Conservation (phyloP, 176 grass and related monocot species). For the Metroxylon sagu region DNA sequence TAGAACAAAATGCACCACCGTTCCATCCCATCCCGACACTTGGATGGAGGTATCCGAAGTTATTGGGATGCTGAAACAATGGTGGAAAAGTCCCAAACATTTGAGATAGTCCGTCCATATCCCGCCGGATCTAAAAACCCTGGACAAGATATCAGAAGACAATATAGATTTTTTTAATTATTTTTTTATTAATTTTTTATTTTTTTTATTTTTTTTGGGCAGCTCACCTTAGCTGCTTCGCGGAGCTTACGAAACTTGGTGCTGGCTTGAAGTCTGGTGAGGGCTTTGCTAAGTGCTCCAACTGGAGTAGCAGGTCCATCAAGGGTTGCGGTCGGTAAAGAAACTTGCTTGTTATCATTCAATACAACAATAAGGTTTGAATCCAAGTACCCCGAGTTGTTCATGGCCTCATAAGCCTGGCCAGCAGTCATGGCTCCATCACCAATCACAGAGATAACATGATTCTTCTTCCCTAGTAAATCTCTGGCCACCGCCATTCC, state of each 20-base stretch:
- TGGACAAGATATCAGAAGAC: too few species aligned
- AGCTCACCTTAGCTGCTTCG: conserved; percentile 56
- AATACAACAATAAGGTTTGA: conserved; percentile 86
- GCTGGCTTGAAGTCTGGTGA: conserved; percentile 86
- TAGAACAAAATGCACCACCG: background rate
- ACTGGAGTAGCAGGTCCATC: conserved; percentile 74
- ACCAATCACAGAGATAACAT: conserved; percentile 85
- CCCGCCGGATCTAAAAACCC: too few species aligned
- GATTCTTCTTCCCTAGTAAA: conserved; percentile 58
- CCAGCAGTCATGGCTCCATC: conserved; percentile 98
- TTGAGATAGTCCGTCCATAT: too few species aligned
- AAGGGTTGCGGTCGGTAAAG: conserved; percentile 73
- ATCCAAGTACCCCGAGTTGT: conserved; percentile 81
- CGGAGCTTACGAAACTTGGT: conserved; percentile 71
- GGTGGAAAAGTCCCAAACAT: too few species aligned
- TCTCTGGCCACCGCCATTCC: conserved; percentile 91
- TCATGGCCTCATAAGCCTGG: conserved; percentile 95
- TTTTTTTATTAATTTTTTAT: too few species aligned
- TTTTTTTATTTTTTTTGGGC: too few species aligned
- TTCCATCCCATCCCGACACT: background rate
- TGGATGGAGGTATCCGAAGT: too few species aligned
- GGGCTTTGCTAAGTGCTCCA: conserved; percentile 77
- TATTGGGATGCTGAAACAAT: background rate
- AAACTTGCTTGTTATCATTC: conserved; percentile 98
- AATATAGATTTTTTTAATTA: background rate